Base-by-base conservation (phyloP, 345 rosid species). In the Anacardium occidentale region DNA sequence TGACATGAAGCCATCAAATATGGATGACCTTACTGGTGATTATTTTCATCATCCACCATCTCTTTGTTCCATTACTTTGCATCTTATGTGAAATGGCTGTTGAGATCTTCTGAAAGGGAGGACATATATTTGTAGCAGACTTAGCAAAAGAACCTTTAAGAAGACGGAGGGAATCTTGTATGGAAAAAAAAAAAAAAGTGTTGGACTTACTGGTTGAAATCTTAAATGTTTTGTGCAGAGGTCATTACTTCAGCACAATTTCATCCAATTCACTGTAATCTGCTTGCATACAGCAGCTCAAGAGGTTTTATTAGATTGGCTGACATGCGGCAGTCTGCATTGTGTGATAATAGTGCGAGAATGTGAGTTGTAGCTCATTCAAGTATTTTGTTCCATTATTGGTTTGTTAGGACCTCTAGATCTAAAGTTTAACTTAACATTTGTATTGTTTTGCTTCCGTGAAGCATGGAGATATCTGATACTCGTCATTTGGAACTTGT, bases 11-110 rank as follows among this genome's bases (percentile, higher is more conserved):
- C 90, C 94, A 51, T 51, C 81, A 66, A 81, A 82, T 69, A 89
- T 89, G 91, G 90, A 89, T 70, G 91, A 89, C 71, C 89, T 89
- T 65, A 81, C 86, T 51, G 94, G 91, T 87, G 83, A 81, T 42
- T 67, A 50, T 58, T 45, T 62, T 2, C 50, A 25, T 76, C 68
- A 51, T 64, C n/a, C 22, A 12, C 64, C 11, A 12, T n/a, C 47
- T 29, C 10, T 22, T 60, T 69, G 21, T 25, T 70, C 29, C 29
- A 4, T 47, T 29, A 26, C 34, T 59, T 45, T 56, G 42, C 11
- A 24, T 57, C 42, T n/a, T 56, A 21, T 20, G 4, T 8, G 61
- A 1, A 6, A 45, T 37, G 55, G 34, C 64, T 57, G 24, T 62
- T 44, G 20, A 61, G 44, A 34, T 53, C 59, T 45, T 64, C 59